Evolutionary conservation across 2,329 filamentous ascomycete species (phyloP).

Genomic region (Claviceps sp.): DNA sequence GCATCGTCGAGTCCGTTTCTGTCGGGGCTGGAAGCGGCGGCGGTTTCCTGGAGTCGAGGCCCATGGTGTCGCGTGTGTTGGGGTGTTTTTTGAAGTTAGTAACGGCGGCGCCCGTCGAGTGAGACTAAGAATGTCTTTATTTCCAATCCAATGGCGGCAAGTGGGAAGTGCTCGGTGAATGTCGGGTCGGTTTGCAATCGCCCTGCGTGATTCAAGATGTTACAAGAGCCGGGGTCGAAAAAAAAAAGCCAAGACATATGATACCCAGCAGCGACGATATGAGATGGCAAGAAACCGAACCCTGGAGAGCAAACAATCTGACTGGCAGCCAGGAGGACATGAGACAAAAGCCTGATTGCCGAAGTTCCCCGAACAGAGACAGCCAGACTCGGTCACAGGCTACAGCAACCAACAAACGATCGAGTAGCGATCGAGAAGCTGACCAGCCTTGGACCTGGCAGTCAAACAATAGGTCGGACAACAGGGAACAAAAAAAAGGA

Average conservation of each 20-base stretch:
- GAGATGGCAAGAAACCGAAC: not conserved
- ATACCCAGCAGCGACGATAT: constrained; percentile 9
- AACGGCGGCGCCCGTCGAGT: not conserved
- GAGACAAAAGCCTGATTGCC: not conserved
- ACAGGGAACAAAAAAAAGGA: not conserved
- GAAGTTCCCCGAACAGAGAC: not conserved
- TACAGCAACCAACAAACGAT: not conserved
- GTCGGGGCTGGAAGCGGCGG: constrained; percentile 68
- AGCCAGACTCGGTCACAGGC: not conserved
- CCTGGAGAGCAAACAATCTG: not conserved
- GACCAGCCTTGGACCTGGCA: not conserved
- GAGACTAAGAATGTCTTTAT: not conserved
- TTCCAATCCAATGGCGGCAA: not conserved
- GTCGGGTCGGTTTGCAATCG: not conserved
- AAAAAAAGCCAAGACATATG: constrained; percentile 18
- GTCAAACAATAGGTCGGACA: not conserved
- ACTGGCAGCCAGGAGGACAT: constrained; percentile 4
- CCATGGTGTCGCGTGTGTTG: constrained; percentile 31
- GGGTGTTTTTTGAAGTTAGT: constrained; percentile 6
- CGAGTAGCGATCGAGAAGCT: not conserved
- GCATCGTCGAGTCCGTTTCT: constrained; percentile 53
- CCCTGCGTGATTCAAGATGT: constrained; percentile 3
- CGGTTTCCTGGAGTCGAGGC: constrained; percentile 39
- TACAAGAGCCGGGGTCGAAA: constrained; percentile 6
- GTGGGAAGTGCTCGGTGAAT: not conserved